Evolutionary conservation across 345 rosid species (phyloP), one percentile per base, ranked within the genome.

Genomic region (Populus pruinosa): DNA sequence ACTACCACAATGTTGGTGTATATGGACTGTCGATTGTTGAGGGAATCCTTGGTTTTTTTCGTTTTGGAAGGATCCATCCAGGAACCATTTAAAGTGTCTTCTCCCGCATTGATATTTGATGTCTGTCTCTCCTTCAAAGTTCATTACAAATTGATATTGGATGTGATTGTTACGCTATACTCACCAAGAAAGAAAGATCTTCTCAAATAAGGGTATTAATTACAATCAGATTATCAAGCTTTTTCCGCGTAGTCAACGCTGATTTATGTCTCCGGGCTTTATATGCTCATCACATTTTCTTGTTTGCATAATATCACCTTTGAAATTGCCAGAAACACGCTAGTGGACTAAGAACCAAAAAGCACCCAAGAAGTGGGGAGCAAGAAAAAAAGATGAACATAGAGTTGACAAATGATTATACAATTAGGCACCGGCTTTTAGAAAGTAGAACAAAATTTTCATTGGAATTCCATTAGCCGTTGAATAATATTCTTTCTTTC

Each of bases 361-460:
- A 72, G 50, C 76, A 59, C 68, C 53, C 76, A 8, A 61, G 55
- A 38, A 73, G 43, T 4, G 21, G 76, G 66, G 47, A n/a, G 18
- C 47, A n/a, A 35, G 31, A 43, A 33, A 53, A 49, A 16, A 25
- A 44, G 8, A 50, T 17, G 56, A 18, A 18, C 56, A 38, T 0
- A 14, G 53, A 17, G 56, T 8, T 18, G 61, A 55, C 11, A 20
- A 21, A 7, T 21, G 61, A 55, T 18, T 20, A 21, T 7, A 55
- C 25, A 20, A 27, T 27, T 27, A 21, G 61, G 61, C 61, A 55
- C 25, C 2, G 11, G 61, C 21, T 55, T 55, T 20, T 21, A 55
- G 61, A 55, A 55, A 55, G 61, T 8, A 55, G 20, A 55, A 55
- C 61, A 21, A 43, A 11, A 21, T 18, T 55, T 20, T 8, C 10